Evolutionary conservation across 768 basidiomycete species (phyloP).

Genomic region (Podaxis sp.): DNA sequence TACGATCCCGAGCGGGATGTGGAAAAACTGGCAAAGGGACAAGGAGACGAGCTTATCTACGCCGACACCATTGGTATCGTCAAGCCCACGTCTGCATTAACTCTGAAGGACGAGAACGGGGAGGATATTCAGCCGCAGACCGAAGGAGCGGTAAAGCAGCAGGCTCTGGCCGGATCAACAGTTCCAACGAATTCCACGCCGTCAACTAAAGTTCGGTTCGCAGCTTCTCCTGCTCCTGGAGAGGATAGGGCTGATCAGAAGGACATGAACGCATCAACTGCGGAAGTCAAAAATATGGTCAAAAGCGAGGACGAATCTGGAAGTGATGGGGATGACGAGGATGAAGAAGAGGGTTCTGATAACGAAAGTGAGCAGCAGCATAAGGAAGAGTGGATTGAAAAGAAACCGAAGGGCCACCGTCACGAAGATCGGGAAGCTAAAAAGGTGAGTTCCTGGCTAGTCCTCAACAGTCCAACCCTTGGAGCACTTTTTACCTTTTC

Average conservation of each 20-base stretch:
- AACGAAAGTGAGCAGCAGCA: constrained; percentile 36
- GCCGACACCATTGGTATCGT: constrained; percentile 84
- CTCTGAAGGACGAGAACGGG: constrained; percentile 9
- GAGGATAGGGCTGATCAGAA: constrained; percentile 17
- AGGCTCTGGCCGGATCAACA: constrained; percentile 7
- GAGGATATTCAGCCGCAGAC: constrained; percentile 13
- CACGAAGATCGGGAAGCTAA: constrained; percentile 92
- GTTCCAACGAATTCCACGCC: constrained; percentile 1
- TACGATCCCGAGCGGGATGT: constrained; percentile 95
- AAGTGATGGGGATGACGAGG: constrained; percentile 24
- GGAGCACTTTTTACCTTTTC: neutral
- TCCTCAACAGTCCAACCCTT: neutral
- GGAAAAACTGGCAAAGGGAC: constrained; percentile 67
- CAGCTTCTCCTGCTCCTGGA: neutral
- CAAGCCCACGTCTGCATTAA: constrained; percentile 26
- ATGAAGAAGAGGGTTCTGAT: constrained; percentile 32
- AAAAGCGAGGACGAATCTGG: constrained; percentile 22
- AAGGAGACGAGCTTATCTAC: constrained; percentile 79
- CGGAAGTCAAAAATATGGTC: constrained; percentile 6
- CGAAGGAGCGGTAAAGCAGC: constrained; percentile 14
- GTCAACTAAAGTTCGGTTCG: constrained; percentile 1
- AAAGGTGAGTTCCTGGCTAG: constrained; percentile 54
- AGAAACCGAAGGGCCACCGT: constrained; percentile 78
- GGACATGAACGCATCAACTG: constrained; percentile 4
- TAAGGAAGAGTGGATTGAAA: constrained; percentile 46